Evolutionary conservation across 441 rosid species (phyloP).

Genomic region (Brassica hybrid): DNA sequence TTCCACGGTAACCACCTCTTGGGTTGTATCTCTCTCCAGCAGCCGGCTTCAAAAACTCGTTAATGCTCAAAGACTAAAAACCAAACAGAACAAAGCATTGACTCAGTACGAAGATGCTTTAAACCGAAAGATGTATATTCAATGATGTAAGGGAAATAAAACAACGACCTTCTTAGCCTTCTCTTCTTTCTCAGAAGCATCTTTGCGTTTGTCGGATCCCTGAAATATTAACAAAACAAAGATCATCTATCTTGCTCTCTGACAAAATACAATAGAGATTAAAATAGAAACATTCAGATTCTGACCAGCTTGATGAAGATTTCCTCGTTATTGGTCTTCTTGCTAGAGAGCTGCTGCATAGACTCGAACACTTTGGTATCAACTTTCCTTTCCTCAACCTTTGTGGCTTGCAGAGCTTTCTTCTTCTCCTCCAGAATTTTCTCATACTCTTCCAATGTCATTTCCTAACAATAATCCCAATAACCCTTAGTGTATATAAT

Average conservation of each 20-base stretch:
- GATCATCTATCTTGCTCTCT: not conserved
- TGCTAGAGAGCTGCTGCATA: too few relatives aligned
- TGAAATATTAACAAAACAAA: not conserved
- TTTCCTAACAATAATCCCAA: conserved; percentile 53
- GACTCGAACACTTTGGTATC: too few relatives aligned
- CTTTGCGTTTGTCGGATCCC: conserved; percentile 33
- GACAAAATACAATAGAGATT: too few relatives aligned
- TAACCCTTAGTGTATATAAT: not conserved
- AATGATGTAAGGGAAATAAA: too few relatives aligned
- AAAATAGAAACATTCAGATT: too few relatives aligned
- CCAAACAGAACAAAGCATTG: too few relatives aligned
- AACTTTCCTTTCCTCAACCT: too few relatives aligned
- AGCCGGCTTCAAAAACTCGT: conserved; percentile 44
- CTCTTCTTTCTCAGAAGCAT: conserved; percentile 43
- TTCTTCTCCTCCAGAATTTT: conserved; percentile 83
- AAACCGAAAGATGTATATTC: too few relatives aligned
- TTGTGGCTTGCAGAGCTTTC: conserved; percentile 56
- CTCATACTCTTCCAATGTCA: conserved; percentile 95
- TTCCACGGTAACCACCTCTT: conserved; percentile 41
- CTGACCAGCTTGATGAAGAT: too few relatives aligned
- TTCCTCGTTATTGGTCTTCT: too few relatives aligned
- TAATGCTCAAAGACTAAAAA: conserved; percentile 43
- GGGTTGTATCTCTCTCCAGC: conserved; percentile 31
- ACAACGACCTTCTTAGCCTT: conserved; percentile 38
- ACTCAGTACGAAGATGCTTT: too few relatives aligned